phyloP scores from a whole-genome alignment of 139 green algal genomes.

The Micractinium sp. region DNA sequence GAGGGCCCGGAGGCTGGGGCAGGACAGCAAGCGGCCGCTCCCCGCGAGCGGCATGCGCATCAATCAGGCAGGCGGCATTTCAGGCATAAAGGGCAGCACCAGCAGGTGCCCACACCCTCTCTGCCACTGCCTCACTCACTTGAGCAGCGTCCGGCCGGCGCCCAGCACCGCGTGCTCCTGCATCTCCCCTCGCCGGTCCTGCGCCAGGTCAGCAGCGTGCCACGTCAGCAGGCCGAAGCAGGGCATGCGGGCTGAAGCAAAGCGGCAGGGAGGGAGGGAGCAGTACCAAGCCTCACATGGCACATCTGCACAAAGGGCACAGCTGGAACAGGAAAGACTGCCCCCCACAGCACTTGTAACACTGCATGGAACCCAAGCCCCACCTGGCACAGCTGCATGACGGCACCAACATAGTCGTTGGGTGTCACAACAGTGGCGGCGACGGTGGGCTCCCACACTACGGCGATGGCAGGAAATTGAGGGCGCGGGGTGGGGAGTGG shows the following conservation, averaged over 20 bases:
- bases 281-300: too few species aligned
- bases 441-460: slow-evolving; percentile 89
- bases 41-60: too few species aligned
- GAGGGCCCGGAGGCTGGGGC: neutral
- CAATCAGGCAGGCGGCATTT: neutral
- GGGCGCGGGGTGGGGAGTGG: neutral
- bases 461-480: neutral
- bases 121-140: slow-evolving; percentile 9
- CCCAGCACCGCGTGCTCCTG: slow-evolving; percentile 74
- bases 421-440: slow-evolving; percentile 87
- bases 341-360: too few species aligned
- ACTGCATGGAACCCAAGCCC: neutral
- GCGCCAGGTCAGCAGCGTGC: neutral
- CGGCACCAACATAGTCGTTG: slow-evolving; percentile 65
- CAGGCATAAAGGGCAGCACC: neutral
- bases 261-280: too few species aligned
- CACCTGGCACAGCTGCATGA: slow-evolving; percentile 77
- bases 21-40: neutral
- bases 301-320: too few species aligned
- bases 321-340: too few species aligned
- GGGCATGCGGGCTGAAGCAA: too few species aligned
- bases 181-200: slow-evolving; percentile 69
- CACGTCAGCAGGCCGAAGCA: too few species aligned
- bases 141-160: slow-evolving; percentile 51
- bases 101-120: too few species aligned